Evolutionary conservation across 1,284 basidiomycete species (phyloP).

Genomic region (Mycena sp.): DNA sequence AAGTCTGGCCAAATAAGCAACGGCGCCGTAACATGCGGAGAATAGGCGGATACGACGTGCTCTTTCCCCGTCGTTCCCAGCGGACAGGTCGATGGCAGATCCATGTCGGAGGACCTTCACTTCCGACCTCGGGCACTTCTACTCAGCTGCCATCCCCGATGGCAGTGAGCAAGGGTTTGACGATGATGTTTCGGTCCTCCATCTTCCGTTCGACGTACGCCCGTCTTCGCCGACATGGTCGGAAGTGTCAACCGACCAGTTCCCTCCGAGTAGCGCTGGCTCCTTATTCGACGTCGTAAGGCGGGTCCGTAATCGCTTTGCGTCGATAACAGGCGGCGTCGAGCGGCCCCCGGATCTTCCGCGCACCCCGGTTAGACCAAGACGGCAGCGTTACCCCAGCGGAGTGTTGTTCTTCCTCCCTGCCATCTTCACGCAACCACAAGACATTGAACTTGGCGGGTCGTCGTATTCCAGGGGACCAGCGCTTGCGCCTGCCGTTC

Average conservation of each 20-base stretch:
- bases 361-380: slow-evolving; percentile 51
- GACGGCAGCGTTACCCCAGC: slow-evolving; percentile 57
- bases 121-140: slow-evolving; percentile 57
- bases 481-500: slow-evolving; percentile 33
- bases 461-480: slow-evolving; percentile 32
- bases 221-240: slow-evolving; percentile 65
- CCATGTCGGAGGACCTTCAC: slow-evolving; percentile 68
- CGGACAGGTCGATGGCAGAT: slow-evolving; percentile 77
- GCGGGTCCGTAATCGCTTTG: slow-evolving; percentile 65
- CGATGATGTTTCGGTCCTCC: slow-evolving; percentile 65
- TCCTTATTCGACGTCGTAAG: slow-evolving; percentile 61
- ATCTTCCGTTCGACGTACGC: slow-evolving; percentile 67
- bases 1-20: slow-evolving; percentile 68
- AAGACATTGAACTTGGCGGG: slow-evolving; percentile 56
- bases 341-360: slow-evolving; percentile 40
- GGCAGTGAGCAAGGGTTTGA: slow-evolving; percentile 53
- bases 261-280: slow-evolving; percentile 48
- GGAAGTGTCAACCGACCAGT: slow-evolving; percentile 55
- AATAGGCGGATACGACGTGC: slow-evolving; percentile 77
- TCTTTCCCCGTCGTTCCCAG: slow-evolving; percentile 75
- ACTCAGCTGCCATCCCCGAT: slow-evolving; percentile 62
- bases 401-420: slow-evolving; percentile 84
- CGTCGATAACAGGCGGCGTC: slow-evolving; percentile 52
- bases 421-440: slow-evolving; percentile 72
- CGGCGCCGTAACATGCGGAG: slow-evolving; percentile 67